These are phyloP conservation scores for Alternaria longipes DNA, from an alignment of 2,329 filamentous ascomycete genomes.

Conservation along the genomic window DNA sequence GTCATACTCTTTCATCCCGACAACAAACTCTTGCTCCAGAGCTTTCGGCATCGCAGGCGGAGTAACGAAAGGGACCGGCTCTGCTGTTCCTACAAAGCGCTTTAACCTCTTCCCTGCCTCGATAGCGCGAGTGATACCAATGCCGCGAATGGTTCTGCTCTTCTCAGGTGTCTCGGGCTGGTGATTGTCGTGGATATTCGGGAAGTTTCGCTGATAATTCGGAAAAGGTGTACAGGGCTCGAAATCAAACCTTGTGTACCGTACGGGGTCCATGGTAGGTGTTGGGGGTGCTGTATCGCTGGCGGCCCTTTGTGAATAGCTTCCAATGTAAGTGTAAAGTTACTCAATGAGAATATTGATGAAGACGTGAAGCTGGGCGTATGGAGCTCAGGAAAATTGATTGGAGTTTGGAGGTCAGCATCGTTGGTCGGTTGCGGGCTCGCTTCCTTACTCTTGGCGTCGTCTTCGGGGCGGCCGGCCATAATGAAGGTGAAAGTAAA, in stretches of 20 bases:
- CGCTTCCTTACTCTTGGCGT: background rate
- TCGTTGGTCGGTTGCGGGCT: background rate
- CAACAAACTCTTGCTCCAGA: slow-evolving; percentile 15
- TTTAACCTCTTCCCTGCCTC: slow-evolving; percentile 19
- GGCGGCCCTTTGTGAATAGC: background rate
- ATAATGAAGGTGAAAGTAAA: background rate
- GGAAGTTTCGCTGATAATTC: too few species aligned
- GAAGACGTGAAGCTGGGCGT: slow-evolving; percentile 2
- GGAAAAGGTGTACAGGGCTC: background rate
- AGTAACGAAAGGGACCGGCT: slow-evolving; percentile 19
- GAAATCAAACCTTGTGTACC: background rate
- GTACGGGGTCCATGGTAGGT: background rate
- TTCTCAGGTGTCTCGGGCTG: background rate
- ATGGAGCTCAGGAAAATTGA: slow-evolving; percentile 1
- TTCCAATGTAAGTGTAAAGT: slow-evolving; percentile 6
- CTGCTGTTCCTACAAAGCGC: slow-evolving; percentile 20
- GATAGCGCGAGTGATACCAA: slow-evolving; percentile 9
- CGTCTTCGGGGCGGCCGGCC: background rate
- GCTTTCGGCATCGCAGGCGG: slow-evolving; percentile 21
- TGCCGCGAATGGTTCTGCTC: slow-evolving; percentile 7
- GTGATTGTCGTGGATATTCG: slow-evolving; percentile 7
- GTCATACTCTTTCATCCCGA: slow-evolving; percentile 19
- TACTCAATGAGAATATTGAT: slow-evolving; percentile 1
- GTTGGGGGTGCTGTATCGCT: background rate
- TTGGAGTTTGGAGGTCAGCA: slow-evolving; percentile 5